Percentiles rank a stretch among this genome's conserved stretches.
These are phyloP conservation scores for Hemileccinum impolitum DNA, from an alignment of 768 basidiomycete genomes.

Conservation along the genomic window DNA sequence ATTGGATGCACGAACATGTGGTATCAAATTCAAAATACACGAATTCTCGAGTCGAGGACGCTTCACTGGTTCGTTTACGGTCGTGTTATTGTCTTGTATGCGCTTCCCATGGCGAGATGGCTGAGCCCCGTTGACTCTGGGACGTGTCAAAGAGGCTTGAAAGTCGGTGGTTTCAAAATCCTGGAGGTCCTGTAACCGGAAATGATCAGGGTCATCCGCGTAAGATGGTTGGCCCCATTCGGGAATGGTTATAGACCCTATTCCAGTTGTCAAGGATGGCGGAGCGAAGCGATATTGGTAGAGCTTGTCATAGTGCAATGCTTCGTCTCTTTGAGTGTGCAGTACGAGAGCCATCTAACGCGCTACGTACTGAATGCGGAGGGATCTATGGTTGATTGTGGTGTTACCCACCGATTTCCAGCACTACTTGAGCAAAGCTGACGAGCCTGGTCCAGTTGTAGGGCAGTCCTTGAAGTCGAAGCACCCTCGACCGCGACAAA, in stretches of 20 bases:
- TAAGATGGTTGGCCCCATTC: constrained; percentile 40
- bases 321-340: constrained; percentile 16
- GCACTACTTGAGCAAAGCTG: constrained; percentile 13
- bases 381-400: constrained; percentile 7
- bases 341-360: not conserved
- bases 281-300: constrained; percentile 23
- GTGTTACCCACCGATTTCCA: constrained; percentile 16
- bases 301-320: constrained; percentile 11
- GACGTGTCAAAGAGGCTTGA: constrained; percentile 3
- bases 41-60: constrained; percentile 34
- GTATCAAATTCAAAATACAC: constrained; percentile 38
- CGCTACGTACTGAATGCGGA: constrained; percentile 23
- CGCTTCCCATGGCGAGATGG: constrained; percentile 9
- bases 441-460: constrained; percentile 19
- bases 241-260: constrained; percentile 8
- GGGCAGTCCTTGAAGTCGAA: not conserved
- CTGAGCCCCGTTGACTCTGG: not conserved
- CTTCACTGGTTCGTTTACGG: constrained; percentile 24
- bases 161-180: constrained; percentile 42
- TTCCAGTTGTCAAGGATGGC: constrained; percentile 8
- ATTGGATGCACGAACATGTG: constrained; percentile 40
- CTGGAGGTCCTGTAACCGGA: constrained; percentile 37
- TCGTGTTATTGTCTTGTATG: not conserved
- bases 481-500: constrained; percentile 11
- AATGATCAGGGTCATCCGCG: constrained; percentile 34